Evolutionary conservation across 164 flowering plant species (phyloP).

Genomic region (Cinnamomum micranthum): DNA sequence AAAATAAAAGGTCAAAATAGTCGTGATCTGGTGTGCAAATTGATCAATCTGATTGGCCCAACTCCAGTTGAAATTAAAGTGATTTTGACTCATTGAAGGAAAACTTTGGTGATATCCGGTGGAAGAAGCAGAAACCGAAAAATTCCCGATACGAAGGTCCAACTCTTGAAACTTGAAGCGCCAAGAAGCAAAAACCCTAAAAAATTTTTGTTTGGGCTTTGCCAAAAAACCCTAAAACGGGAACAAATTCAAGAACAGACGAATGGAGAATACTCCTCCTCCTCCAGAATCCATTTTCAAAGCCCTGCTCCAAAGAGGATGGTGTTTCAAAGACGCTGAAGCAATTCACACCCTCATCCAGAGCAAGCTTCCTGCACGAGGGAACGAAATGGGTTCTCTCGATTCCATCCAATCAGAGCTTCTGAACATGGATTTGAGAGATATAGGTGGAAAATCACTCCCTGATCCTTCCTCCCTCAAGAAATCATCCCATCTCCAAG

Average conservation of each 20-base stretch:
- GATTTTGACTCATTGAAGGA: no score
- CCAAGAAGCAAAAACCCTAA: slow-evolving; percentile 54
- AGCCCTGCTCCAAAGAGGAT: slow-evolving; percentile 55
- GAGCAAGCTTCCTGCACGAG: slow-evolving; percentile 20
- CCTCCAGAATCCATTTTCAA: slow-evolving; percentile 29
- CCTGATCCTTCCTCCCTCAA: slow-evolving; percentile 50
- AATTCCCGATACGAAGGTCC: no score
- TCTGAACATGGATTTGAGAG: slow-evolving; percentile 59
- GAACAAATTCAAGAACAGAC: neutral
- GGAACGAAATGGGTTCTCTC: slow-evolving; percentile 18
- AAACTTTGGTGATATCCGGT: no score
- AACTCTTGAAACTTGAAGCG: slow-evolving; percentile 10
- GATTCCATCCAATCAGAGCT: slow-evolving; percentile 62
- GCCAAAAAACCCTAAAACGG: slow-evolving; percentile 4
- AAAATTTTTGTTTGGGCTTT: no score
- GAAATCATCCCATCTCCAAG: slow-evolving; percentile 47
- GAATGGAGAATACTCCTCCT: slow-evolving; percentile 7
- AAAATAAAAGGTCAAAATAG: no score
- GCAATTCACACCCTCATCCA: slow-evolving; percentile 29
- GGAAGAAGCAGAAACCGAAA: no score
- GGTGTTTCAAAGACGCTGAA: slow-evolving; percentile 52
- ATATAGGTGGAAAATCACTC: slow-evolving; percentile 66
- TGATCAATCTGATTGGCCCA: no score
- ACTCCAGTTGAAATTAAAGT: no score
- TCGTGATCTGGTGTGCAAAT: no score